phyloP scores from a whole-genome alignment of 2,329 filamentous ascomycete genomes.

The Fusarium sarcochroum region DNA sequence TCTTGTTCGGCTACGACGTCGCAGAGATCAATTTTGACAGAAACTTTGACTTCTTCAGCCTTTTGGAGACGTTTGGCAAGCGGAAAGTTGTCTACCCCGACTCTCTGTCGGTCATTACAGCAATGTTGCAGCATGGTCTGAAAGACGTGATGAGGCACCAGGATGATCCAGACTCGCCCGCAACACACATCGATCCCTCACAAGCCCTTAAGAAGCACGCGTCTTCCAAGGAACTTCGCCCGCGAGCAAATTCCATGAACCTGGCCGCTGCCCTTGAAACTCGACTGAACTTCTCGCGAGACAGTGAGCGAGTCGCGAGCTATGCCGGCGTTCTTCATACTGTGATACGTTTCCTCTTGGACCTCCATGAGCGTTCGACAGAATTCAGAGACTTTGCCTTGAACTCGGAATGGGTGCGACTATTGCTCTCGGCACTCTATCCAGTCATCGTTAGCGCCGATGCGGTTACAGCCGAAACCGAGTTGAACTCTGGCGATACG shows the following conservation, averaged over 20 bases:
- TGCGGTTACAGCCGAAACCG: conserved; percentile 84
- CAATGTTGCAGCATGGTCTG: conserved; percentile 89
- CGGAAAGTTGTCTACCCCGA: conserved; percentile 81
- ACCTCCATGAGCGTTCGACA: conserved; percentile 81
- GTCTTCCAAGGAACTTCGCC: conserved; percentile 44
- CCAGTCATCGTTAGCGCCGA: conserved; percentile 91
- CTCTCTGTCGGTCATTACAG: conserved; percentile 81
- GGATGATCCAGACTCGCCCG: conserved; percentile 70
- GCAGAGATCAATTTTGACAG: conserved; percentile 79
- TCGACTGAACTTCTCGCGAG: conserved; percentile 55
- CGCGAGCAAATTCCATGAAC: conserved; percentile 75
- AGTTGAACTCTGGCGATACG: conserved; percentile 87
- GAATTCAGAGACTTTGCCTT: conserved; percentile 87
- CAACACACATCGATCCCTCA: conserved; percentile 30
- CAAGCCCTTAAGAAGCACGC: conserved; percentile 25
- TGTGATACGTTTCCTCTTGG: conserved; percentile 82
- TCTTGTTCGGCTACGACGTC: conserved; percentile 88
- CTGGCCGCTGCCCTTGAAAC: conserved; percentile 71
- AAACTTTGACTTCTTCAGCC: conserved; percentile 79
- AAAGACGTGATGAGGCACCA: conserved; percentile 77
- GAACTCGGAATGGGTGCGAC: conserved; percentile 83
- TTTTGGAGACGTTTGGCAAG: conserved; percentile 81
- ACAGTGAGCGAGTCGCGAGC: conserved; percentile 61
- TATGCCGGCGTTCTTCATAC: conserved; percentile 79
- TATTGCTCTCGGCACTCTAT: conserved; percentile 85